Base-by-base conservation (phyloP, 2,329 filamentous ascomycete species). In the Raffaelea albimanens region DNA sequence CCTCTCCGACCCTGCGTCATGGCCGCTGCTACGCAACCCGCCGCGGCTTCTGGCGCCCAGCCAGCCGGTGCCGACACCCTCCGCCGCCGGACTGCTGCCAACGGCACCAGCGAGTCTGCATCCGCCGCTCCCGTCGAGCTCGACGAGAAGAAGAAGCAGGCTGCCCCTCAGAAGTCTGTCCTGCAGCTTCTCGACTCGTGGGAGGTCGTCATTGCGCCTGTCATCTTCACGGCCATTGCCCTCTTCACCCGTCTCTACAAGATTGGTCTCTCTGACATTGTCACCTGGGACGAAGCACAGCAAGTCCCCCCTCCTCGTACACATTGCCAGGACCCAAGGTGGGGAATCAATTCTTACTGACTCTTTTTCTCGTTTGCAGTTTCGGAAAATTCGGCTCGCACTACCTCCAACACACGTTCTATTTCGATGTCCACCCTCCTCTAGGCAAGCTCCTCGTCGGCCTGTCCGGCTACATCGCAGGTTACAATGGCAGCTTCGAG, bases 301-400 rank as follows among this genome's bases (percentile, higher is more conserved):
- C 78, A 67, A 58, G 76, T 70, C 13, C 13, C 25, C 13, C 25
- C 7, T 29, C 13, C 25, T 29, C 7, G 25, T 13, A 7, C 25
- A 7, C 25, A 13, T 29, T 13, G 13, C 7, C 25, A 7, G 25
- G 25, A 29, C 25, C 7, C 25, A 13, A 7, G 7, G 13, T 29
- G 25, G 25, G 7, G n/a, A n/a, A n/a, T n/a, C n/a, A n/a, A n/a
- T 29, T 29, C 25, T 29, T 29, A 7, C 25, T 13, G 25, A 7
- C 25, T 29, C 25, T 29, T n/a, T 40, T 23, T 49, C 48, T 47
- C 46, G 23, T 43, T 43, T 46, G 46, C 59, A 88, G 84, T 67
- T 94, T 94, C 66, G 87, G 87, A 63, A 98, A 98, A 72, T 98
- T 98, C 67, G 93, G 93, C 55, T 97, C 91, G 59, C 91, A 98